Base-by-base conservation (phyloP, 352 stramenopile species). In the Phytopythium chamaehyphon region DNA sequence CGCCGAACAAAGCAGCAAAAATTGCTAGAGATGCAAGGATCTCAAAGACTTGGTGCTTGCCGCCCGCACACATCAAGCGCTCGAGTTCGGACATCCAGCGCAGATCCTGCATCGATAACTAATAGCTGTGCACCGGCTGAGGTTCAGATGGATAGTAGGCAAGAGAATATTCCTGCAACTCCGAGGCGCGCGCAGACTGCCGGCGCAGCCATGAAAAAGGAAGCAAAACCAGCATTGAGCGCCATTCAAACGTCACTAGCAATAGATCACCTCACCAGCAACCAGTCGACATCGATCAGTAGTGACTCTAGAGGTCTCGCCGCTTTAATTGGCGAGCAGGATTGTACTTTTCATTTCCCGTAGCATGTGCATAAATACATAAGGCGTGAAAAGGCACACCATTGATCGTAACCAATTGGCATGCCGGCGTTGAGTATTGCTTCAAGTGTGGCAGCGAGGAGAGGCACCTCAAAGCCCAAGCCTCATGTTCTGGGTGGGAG, bases 401-500 rank as follows among this genome's bases (percentile, higher is more conserved):
- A n/a, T n/a, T n/a, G n/a, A n/a, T n/a, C n/a, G n/a, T n/a, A n/a
- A n/a, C n/a, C 3, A 43, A 18, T 43, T 43, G 37, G 37, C 37
- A 45, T 45, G 39, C 39, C 39, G 18, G 39, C 39, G 5, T 26
- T 23, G 6, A 45, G 39, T 9, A 28, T 45, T 28, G 39, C 39
- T 8, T 45, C 39, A 14, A 6, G 18, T 8, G 18, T 18, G 2
- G 24, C 16, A 11, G 18, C 6, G 9, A 23, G 18, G 18, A 15
- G 39, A 10, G 15, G 16, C 1, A 16, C 39, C 1, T 15, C 18
- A 10, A 19, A 23, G 18, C 16, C 39, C 21, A 73, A 62, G 37
- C 62, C 75, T 6, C 75, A 87, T 40, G 66, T 83, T 16, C 64
- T 89, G 6, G 78, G 78, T 15, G 78, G 76, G 9, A 90, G 78